Evolutionary conservation across 163 green algal species (phyloP), one percentile per base, ranked within the genome.

Genomic region (Coccomyxa subellipsoidea): DNA sequence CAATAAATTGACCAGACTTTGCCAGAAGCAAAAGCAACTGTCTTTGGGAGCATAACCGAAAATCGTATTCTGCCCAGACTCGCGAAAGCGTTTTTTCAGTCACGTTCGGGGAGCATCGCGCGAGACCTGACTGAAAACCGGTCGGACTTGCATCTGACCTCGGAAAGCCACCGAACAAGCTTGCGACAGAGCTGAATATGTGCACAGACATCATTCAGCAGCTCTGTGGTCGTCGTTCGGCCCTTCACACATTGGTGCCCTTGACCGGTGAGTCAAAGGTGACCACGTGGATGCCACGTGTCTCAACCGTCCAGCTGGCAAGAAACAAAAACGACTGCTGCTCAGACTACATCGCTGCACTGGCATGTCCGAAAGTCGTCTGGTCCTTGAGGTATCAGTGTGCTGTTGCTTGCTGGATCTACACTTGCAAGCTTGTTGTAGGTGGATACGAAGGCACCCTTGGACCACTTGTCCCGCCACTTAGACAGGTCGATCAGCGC

Each of bases 341-440:
- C 66, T 34, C 66, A 73, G 66, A 73, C 66, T 73, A 73, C 66
- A 73, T 73, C 15, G 66, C 66, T 73, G 66, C 66, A 73, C 66
- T 73, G 66, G 66, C 66, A 73, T 73, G 66, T 73, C 66, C 66
- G 66, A 8, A 73, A 73, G 66, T 73, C 66, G 66, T 32, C 66
- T 73, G 66, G 66, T 73, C n/a, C n/a, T 73, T 73, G 66, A 73
- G 66, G 66, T 73, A 8, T 73, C 66, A 73, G 66, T 25, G 66
- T 73, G 66, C 10, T n/a, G n/a, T n/a, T n/a, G 66, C 21, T 8
- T 73, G 66, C 10, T 73, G 66, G 66, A 73, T 73, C 66, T 73
- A 73, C 66, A 73, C 66, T 12, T 73, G 66, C 66, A 73, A 73
- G 66, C 66, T 73, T 73, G 66, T 73, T 73, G 66, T 73, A 73